phyloP scores from a whole-genome alignment of 495 filamentous ascomycete genomes.

The Staphylotrichum longicolle region DNA sequence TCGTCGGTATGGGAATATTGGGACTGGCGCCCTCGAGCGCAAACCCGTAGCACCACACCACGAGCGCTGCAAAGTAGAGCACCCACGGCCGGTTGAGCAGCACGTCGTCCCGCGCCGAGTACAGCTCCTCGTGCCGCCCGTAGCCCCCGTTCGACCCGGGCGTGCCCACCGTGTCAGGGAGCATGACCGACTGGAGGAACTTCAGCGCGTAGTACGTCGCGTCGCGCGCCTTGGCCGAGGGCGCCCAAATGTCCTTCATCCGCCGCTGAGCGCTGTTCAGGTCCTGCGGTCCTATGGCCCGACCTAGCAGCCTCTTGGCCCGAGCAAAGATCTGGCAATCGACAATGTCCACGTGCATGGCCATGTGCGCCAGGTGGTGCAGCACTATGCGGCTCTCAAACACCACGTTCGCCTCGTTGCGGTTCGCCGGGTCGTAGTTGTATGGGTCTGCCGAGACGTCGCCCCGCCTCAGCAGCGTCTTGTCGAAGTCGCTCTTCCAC shows the following conservation, averaged over 20 bases:
- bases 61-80: constrained; percentile 87
- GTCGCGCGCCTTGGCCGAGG: constrained; percentile 85
- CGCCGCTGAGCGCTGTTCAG: constrained; percentile 74
- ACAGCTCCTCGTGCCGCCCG: constrained; percentile 43
- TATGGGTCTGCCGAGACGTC: constrained; percentile 48
- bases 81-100: constrained; percentile 94
- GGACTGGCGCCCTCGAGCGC: constrained; percentile 79
- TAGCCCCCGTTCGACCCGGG: constrained; percentile 35
- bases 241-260: constrained; percentile 89
- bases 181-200: constrained; percentile 76
- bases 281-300: constrained; percentile 79
- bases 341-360: constrained; percentile 96
- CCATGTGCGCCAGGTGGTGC: constrained; percentile 95
- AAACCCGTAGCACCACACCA: constrained; percentile 94
- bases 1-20: constrained; percentile 45
- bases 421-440: constrained; percentile 41
- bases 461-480: constrained; percentile 55
- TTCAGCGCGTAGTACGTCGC: constrained; percentile 91
- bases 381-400: constrained; percentile 85
- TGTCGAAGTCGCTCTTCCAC: constrained; percentile 93
- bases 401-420: constrained; percentile 67
- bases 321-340: constrained; percentile 96
- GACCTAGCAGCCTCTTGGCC: constrained; percentile 77
- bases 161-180: constrained; percentile 49
- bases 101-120: constrained; percentile 84